A percentile compares a stretch with the other conserved stretches of the same genome.
Evolutionary conservation across 1,139 yeast genomes (phyloP).

Genomic region (Pichia sp.): DNA sequence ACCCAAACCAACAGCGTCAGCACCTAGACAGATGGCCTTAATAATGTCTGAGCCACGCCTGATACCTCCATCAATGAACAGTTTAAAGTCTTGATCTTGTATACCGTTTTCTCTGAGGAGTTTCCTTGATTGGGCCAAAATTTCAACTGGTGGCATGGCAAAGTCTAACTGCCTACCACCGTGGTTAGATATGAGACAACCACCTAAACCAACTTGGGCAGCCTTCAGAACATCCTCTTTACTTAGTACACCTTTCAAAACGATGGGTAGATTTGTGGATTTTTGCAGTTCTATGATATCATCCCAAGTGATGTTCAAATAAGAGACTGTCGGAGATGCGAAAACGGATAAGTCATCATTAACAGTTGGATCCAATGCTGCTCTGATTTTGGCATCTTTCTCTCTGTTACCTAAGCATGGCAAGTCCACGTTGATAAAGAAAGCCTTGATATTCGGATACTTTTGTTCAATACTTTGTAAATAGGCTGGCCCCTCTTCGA

Average conservation of each 20-base stretch:
- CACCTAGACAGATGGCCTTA: conserved; percentile 63
- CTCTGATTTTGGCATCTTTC: conserved; percentile 25
- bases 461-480: conserved; percentile 27
- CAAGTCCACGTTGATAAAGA: conserved; percentile 51
- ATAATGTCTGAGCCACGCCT: conserved; percentile 63
- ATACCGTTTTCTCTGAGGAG: conserved; percentile 39
- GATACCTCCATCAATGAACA: conserved; percentile 59
- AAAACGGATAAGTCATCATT: conserved; percentile 19
- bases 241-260: conserved; percentile 47
- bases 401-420: conserved; percentile 52
- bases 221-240: conserved; percentile 50
- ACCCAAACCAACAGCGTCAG: conserved; percentile 68
- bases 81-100: conserved; percentile 36
- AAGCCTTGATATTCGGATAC: conserved; percentile 41
- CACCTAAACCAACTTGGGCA: conserved; percentile 51
- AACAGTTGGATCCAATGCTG: conserved; percentile 27
- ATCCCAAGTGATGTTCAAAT: conserved; percentile 33
- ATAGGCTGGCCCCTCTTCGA: conserved; percentile 27
- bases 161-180: conserved; percentile 73
- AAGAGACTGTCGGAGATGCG: conserved; percentile 19
- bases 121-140: conserved; percentile 58
- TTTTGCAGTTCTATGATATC: conserved; percentile 31
- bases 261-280: conserved; percentile 44
- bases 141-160: conserved; percentile 61
- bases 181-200: conserved; percentile 61